These are phyloP conservation scores for Sporisorium sorghi DNA, from an alignment of 1,284 basidiomycete species.

Conservation along the genomic window DNA sequence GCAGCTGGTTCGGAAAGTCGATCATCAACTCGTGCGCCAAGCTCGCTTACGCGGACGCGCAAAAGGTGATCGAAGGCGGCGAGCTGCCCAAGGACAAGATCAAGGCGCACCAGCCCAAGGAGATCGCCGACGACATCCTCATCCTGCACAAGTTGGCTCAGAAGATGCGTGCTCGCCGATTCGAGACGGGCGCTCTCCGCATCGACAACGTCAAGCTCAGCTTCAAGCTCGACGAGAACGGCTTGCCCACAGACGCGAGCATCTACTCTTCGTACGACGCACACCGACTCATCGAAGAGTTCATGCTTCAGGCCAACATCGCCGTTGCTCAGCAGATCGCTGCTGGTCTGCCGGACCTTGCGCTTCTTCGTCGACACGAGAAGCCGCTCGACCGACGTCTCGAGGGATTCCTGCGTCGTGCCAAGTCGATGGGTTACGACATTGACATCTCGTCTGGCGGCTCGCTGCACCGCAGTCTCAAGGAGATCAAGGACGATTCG, in stretches of 20 bases:
- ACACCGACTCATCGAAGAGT: constrained; percentile 90
- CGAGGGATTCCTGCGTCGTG: constrained; percentile 71
- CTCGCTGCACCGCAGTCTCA: constrained; percentile 84
- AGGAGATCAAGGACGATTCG: constrained; percentile 73
- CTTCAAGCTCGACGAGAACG: constrained; percentile 84
- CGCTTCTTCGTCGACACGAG: constrained; percentile 92
- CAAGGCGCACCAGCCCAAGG: constrained; percentile 72
- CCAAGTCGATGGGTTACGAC: constrained; percentile 77
- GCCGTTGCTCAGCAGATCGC: constrained; percentile 92
- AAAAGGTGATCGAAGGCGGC: constrained; percentile 83
- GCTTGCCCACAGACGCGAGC: constrained; percentile 83
- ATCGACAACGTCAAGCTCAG: constrained; percentile 79
- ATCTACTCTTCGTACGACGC: constrained; percentile 79
- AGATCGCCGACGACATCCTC: constrained; percentile 81
- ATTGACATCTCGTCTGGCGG: constrained; percentile 85
- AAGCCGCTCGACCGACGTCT: constrained; percentile 81
- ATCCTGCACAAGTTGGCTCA: constrained; percentile 75
- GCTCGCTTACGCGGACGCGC: constrained; percentile 84
- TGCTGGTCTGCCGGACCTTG: constrained; percentile 91
- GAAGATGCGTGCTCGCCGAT: constrained; percentile 80
- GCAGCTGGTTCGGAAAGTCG: constrained; percentile 92
- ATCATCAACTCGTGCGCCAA: constrained; percentile 91
- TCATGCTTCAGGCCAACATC: constrained; percentile 92
- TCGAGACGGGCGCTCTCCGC: constrained; percentile 83
- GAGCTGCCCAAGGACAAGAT: constrained; percentile 70